Percentiles rank a stretch among this genome's conserved stretches.
Conservation (phyloP, 345 rosid genomes). For the Eucalyptus tenuipes region DNA sequence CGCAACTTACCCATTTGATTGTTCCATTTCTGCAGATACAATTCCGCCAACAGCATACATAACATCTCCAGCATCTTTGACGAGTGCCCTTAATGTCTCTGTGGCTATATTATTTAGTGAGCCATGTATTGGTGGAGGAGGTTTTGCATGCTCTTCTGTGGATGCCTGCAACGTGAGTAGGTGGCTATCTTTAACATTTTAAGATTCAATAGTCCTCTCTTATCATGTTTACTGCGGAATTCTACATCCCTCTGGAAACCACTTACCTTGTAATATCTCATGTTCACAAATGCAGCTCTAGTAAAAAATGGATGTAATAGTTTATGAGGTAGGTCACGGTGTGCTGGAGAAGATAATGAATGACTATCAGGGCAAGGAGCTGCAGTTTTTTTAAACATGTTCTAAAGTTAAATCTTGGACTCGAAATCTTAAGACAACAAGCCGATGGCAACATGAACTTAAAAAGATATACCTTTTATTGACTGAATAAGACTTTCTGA, state of each 20-base stretch:
- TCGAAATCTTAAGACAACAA: not conserved
- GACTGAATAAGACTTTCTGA: not conserved
- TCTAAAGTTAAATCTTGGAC: not conserved
- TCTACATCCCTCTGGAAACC: not conserved
- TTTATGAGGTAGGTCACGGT: not conserved
- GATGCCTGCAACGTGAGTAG: conserved; percentile 88
- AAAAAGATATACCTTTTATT: not conserved
- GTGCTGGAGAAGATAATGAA: not conserved
- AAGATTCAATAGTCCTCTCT: not conserved
- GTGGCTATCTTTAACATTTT: conserved; percentile 12
- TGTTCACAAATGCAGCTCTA: not conserved
- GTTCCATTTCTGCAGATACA: conserved; percentile 48
- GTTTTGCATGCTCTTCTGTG: conserved; percentile 70
- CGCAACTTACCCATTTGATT: not conserved
- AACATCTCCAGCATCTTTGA: conserved; percentile 50
- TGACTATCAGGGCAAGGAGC: not conserved
- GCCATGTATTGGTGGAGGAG: conserved; percentile 62
- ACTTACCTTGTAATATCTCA: not conserved
- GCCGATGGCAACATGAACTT: not conserved
- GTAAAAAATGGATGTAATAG: not conserved
- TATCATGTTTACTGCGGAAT: not conserved
- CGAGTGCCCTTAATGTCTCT: conserved; percentile 61
- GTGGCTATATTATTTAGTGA: conserved; percentile 69
- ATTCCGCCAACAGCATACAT: conserved; percentile 64
- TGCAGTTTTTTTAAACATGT: not conserved